These are phyloP conservation scores for Xylaria sp. DNA, from an alignment of 2,329 filamentous ascomycete species.

Conservation along the genomic window DNA sequence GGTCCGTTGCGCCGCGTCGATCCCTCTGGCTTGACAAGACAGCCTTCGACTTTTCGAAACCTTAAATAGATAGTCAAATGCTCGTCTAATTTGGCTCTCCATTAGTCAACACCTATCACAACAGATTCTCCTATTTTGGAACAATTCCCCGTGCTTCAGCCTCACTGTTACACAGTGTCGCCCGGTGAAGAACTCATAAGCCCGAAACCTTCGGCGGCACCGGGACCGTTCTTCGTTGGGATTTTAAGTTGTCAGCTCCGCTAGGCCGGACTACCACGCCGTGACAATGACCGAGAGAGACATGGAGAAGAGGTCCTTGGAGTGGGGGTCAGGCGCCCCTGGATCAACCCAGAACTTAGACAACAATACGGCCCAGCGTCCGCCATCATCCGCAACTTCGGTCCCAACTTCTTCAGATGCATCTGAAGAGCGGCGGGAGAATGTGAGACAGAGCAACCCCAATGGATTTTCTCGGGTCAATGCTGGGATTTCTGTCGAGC, in stretches of 20 bases:
- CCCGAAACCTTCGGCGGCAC: neutral
- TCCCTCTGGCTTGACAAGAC: neutral
- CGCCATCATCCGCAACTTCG: constrained; percentile 42
- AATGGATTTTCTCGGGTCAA: constrained; percentile 56
- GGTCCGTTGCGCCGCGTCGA: neutral
- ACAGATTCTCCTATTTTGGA: neutral
- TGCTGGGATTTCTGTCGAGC: constrained; percentile 70
- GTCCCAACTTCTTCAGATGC: constrained; percentile 37
- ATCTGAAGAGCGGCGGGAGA: constrained; percentile 54
- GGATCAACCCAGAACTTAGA: constrained; percentile 11
- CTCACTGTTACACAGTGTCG: neutral
- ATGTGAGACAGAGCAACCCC: constrained; percentile 58
- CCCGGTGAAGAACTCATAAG: constrained; percentile 3
- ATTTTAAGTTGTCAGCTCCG: neutral
- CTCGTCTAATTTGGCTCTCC: neutral
- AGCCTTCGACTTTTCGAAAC: neutral
- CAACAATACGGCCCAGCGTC: neutral
- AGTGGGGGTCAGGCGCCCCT: constrained; percentile 5
- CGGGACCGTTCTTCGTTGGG: constrained; percentile 2
- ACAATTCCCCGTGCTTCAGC: neutral
- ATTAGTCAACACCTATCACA: neutral
- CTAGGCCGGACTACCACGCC: neutral
- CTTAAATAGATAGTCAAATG: constrained; percentile 9
- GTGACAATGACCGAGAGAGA: constrained; percentile 30
- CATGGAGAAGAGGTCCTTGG: constrained; percentile 13